Conservation (phyloP, 352 stramenopile genomes). For the Pythium chondricola region DNA sequence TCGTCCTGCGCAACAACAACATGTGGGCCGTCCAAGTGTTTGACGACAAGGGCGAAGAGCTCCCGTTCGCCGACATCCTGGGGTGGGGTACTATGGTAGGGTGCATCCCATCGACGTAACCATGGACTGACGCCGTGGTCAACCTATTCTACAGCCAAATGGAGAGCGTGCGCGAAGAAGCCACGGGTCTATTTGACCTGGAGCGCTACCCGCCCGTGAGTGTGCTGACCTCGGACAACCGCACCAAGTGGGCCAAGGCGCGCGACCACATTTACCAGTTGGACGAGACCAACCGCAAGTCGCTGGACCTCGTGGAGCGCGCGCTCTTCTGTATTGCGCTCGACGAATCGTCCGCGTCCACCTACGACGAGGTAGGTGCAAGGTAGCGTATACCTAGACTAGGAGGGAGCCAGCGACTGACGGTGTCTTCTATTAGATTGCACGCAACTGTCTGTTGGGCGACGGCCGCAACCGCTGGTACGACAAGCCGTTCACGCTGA, state of each 20-base stretch:
- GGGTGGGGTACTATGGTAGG: constrained; percentile 22
- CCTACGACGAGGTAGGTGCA: constrained; percentile 72
- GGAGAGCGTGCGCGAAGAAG: constrained; percentile 79
- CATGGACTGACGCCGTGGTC: background rate
- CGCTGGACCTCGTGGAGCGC: constrained; percentile 90
- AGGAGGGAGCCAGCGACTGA: too few relatives aligned
- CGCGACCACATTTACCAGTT: constrained; percentile 80
- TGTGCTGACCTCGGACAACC: constrained; percentile 92
- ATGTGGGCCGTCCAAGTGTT: constrained; percentile 83
- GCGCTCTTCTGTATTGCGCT: constrained; percentile 92
- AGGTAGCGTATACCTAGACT: too few relatives aligned
- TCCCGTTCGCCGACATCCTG: constrained; percentile 72
- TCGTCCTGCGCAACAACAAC: constrained; percentile 90
- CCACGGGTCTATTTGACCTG: constrained; percentile 78
- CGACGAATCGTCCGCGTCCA: constrained; percentile 78
- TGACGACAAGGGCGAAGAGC: constrained; percentile 59
- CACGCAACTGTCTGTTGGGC: constrained; percentile 76
- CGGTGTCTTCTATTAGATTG: constrained; percentile 39
- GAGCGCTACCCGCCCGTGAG: constrained; percentile 87
- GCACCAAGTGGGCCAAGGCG: constrained; percentile 92
- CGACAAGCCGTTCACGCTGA: constrained; percentile 97
- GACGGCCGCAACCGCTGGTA: constrained; percentile 96
- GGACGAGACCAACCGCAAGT: constrained; percentile 84
- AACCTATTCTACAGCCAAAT: constrained; percentile 39
- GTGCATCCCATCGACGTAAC: background rate